phyloP scores from a whole-genome alignment of 306 rosid genomes.

The Mimosa pudica region DNA sequence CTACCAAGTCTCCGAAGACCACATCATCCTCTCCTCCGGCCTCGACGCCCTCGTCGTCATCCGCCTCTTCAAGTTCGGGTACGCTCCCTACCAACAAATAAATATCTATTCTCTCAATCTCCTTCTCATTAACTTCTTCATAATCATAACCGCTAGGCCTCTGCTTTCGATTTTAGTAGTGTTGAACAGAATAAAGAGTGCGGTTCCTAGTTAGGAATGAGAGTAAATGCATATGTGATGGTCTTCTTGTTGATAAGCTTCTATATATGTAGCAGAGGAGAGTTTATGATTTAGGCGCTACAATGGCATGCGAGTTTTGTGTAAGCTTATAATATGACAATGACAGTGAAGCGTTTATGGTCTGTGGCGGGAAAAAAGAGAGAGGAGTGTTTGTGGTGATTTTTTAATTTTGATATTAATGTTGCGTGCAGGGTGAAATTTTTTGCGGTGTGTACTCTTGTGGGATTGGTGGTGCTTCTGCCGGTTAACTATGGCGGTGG shows the following conservation, averaged over 20 bases:
- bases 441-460: slow-evolving; percentile 66
- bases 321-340: too few relatives aligned
- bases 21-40: slow-evolving; percentile 59
- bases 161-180: too few relatives aligned
- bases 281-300: neutral
- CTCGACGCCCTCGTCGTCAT: slow-evolving; percentile 82
- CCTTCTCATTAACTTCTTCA: too few relatives aligned
- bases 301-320: neutral
- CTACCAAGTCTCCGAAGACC: slow-evolving; percentile 57
- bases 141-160: too few relatives aligned
- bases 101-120: too few relatives aligned
- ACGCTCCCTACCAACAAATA: neutral
- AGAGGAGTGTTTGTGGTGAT: too few relatives aligned
- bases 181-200: neutral
- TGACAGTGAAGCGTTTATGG: too few relatives aligned
- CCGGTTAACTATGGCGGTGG: slow-evolving; percentile 63
- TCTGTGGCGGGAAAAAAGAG: too few relatives aligned
- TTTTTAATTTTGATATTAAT: slow-evolving; percentile 1
- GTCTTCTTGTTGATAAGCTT: too few relatives aligned
- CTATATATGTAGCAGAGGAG: too few relatives aligned
- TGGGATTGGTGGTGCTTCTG: slow-evolving; percentile 71
- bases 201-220: neutral
- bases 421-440: slow-evolving; percentile 64
- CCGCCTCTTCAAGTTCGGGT: slow-evolving; percentile 88
- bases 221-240: neutral